A percentile compares a stretch with the other conserved stretches of the same genome.
phyloP scores from a whole-genome alignment of 1,284 basidiomycete species.

The Apiotrichum sp. region DNA sequence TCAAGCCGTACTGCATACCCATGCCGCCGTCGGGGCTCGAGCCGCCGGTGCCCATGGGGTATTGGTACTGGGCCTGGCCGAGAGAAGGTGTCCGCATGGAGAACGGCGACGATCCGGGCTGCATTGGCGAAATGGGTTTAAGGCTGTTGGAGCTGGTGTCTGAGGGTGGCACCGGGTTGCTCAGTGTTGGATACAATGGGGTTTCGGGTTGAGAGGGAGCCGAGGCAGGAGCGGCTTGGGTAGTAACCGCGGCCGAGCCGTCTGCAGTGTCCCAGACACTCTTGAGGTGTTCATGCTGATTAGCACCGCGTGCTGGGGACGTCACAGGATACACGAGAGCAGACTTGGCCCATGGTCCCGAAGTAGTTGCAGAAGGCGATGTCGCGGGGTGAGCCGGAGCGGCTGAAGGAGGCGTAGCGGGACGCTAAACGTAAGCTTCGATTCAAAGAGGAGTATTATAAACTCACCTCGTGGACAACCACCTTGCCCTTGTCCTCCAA shows the following conservation, averaged over 20 bases:
- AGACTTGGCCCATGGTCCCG: conserved; percentile 29
- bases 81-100: conserved; percentile 3
- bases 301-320: conserved; percentile 21
- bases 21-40: conserved; percentile 16
- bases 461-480: conserved; percentile 21
- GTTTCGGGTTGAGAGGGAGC: conserved; percentile 19
- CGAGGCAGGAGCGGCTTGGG: conserved; percentile 2
- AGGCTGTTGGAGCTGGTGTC: conserved; percentile 10
- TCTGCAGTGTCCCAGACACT: conserved; percentile 32
- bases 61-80: conserved; percentile 5
- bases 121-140: conserved; percentile 20
- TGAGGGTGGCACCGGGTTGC: conserved; percentile 22
- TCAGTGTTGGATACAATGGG: conserved; percentile 39
- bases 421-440: conserved; percentile 16
- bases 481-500: conserved; percentile 21
- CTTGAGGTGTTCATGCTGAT: conserved; percentile 36
- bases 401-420: conserved; percentile 24
- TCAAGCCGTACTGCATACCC: conserved; percentile 18
- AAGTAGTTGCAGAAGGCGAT: conserved; percentile 14
- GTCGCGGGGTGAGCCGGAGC: conserved; percentile 13
- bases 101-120: conserved; percentile 6
- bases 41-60: conserved; percentile 13
- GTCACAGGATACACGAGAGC: conserved; percentile 22
- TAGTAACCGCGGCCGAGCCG: conserved; percentile 3
- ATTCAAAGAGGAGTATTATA: not conserved